Conservation (phyloP, 148 eudicot species). For the Cornus kousa region DNA sequence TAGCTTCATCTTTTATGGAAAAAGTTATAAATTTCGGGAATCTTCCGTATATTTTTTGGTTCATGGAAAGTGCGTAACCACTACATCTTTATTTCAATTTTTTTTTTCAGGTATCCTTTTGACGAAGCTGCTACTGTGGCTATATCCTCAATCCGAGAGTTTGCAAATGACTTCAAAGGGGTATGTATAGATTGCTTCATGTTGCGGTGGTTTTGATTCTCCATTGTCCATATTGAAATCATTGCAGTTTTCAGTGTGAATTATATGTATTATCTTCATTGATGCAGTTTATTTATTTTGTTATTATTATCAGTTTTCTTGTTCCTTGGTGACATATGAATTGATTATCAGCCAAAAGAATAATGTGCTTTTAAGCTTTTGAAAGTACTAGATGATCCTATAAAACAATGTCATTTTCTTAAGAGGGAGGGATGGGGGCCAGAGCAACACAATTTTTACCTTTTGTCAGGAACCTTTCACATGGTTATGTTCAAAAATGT, state of each 20-base stretch:
- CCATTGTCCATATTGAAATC: not conserved
- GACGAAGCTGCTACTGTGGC: constrained; percentile 82
- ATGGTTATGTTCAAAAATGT: not conserved
- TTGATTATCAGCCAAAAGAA: not conserved
- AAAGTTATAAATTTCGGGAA: not conserved
- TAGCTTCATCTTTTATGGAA: not conserved
- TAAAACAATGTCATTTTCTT: not conserved
- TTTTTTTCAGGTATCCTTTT: constrained; percentile 66
- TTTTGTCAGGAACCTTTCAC: not conserved
- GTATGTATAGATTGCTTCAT: constrained; percentile 32
- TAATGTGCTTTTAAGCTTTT: not conserved
- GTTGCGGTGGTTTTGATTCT: not conserved
- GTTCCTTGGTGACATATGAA: not conserved
- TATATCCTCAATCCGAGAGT: constrained; percentile 66
- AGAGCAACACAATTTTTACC: too few species aligned
- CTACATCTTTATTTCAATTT: not conserved
- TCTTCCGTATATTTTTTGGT: not conserved
- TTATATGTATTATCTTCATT: not conserved
- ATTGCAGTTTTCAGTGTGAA: not conserved
- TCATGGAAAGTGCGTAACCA: not conserved
- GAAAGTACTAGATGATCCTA: not conserved
- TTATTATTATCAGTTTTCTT: not conserved
- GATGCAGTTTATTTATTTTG: not conserved
- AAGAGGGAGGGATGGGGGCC: too few species aligned
- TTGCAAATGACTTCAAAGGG: constrained; percentile 60